Percentiles rank a stretch among this genome's conserved stretches.
Evolutionary conservation across 208 protist species (phyloP).

Genomic region (Wallacemonas rigidus): DNA sequence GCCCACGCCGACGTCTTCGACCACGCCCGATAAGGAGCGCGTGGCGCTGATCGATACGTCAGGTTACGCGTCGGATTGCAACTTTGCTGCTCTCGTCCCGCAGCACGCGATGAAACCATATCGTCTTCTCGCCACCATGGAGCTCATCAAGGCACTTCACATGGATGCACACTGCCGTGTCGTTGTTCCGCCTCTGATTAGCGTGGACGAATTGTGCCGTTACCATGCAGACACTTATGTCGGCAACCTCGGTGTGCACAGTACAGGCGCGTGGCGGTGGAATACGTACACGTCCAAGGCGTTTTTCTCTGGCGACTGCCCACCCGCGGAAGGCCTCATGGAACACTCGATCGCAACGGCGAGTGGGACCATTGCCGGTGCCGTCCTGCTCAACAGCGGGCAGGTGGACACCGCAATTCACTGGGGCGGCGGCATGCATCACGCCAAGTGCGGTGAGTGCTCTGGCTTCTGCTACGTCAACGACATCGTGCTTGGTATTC

Average conservation of each 20-base stretch:
- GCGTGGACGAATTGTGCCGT: conserved; percentile 54
- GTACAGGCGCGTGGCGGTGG: conserved; percentile 80
- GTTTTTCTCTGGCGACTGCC: conserved; percentile 88
- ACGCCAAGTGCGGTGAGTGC: conserved; percentile 97
- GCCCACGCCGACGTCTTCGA: background rate
- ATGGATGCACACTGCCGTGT: conserved; percentile 60
- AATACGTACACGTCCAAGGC: conserved; percentile 80
- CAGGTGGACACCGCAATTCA: conserved; percentile 95
- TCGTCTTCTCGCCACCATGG: conserved; percentile 79
- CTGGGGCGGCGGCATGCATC: conserved; percentile 99
- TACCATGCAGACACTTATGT: conserved; percentile 83
- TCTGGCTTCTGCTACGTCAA: conserved; percentile 99
- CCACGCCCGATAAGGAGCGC: conserved; percentile 14
- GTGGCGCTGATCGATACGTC: conserved; percentile 83
- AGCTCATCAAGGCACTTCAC: conserved; percentile 68
- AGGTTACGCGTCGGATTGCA: conserved; percentile 84
- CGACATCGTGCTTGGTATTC: conserved; percentile 99
- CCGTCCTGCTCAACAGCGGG: conserved; percentile 82
- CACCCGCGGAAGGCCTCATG: conserved; percentile 85
- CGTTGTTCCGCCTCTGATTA: conserved; percentile 80
- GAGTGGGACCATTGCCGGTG: conserved; percentile 85
- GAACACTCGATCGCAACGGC: conserved; percentile 86
- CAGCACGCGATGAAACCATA: conserved; percentile 93
- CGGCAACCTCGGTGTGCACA: conserved; percentile 85
- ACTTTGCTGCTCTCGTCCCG: conserved; percentile 78